Evolutionary conservation across 73 alveolate species (phyloP), one percentile per base, ranked within the genome.

Genomic region (Paramecium tetraurelia): DNA sequence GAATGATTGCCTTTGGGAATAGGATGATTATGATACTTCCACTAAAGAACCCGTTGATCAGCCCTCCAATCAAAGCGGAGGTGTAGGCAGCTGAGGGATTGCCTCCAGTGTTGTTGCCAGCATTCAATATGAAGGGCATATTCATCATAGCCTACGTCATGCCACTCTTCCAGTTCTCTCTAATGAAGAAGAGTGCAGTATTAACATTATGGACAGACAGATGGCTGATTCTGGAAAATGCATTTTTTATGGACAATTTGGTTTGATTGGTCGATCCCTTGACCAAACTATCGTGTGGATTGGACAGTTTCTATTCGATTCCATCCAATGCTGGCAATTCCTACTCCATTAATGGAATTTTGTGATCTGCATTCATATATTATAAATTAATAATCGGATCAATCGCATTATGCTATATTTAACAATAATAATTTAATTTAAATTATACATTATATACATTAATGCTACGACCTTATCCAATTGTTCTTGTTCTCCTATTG

Each of bases 141-240:
- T 80, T 80, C 72, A 80, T 40, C 36, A 80, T 20, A 2, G 90
- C 90, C 48, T 80, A 80, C 0, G 90, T 24, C 90, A 80, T 80
- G 7, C 90, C 90, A 44, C 76, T 44, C 72, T 80, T 80, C 90
- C 90, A 80, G 21, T 80, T 80, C 20, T 80, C 90, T 80, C 72
- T 9, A 18, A 80, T 80, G 21, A 43, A 76, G 18, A 43, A 80
- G 6, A 80, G 10, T 2, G 76, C 90, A 44, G 90, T 44, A 80
- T 41, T 80, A 10, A 46, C 22, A 80, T 80, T 80, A 80, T 80
- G 48, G 0, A 80, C 90, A 21, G 90, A 80, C 24, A 80, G 31
- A 41, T 35, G 70, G 29, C 90, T 80, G 3, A 80, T 80, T 46
- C 76, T 40, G 8, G 90, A 80, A 5, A 80, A 40, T 40, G 38